Evolutionary conservation across 768 basidiomycete genomes (phyloP).

Genomic region (Tulasnella sp.): DNA sequence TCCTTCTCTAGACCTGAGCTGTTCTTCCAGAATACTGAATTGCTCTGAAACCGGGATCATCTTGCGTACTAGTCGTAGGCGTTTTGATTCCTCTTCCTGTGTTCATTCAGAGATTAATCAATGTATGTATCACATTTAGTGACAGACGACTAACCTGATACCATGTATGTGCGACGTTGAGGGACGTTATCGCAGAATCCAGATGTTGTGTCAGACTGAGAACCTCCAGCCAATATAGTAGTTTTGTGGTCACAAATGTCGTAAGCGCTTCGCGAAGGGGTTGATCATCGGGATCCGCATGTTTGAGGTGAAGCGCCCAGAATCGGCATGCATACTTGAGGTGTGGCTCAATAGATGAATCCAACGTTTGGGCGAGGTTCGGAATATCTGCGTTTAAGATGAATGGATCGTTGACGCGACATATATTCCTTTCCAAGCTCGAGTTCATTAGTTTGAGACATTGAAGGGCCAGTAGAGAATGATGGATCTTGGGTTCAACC

Average conservation of each 20-base stretch:
- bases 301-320: background rate
- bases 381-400: background rate
- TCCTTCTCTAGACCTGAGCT: no score
- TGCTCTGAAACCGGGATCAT: no score
- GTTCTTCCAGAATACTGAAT: no score
- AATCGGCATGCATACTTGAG: background rate
- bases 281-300: background rate
- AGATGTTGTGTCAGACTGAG: background rate
- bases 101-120: no score
- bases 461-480: background rate
- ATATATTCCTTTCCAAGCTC: background rate
- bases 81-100: no score
- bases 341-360: background rate
- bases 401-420: background rate
- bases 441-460: background rate
- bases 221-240: conserved; percentile 1
- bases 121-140: background rate
- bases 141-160: background rate
- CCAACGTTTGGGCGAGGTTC: background rate
- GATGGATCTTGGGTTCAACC: background rate
- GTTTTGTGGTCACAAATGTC: background rate
- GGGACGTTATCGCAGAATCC: background rate
- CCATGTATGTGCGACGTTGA: background rate
- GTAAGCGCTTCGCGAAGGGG: background rate
- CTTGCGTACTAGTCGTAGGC: no score